Percentiles rank a stretch among this genome's conserved stretches.
Conservation (phyloP, 176 grass and related monocot genomes). For the Carex pumila region DNA sequence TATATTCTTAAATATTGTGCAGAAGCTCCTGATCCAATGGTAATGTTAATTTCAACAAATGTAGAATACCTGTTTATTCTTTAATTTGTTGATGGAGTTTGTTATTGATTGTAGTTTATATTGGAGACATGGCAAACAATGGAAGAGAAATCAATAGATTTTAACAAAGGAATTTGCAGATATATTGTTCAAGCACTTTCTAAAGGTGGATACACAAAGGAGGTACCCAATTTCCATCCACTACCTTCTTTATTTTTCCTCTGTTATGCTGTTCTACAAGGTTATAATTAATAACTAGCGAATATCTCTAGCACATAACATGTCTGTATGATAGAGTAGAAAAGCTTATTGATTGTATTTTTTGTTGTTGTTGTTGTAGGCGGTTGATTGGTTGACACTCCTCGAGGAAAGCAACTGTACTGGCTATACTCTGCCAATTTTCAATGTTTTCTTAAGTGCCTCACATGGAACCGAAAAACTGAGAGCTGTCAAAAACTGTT, state of each 20-base stretch:
- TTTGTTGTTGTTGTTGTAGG: conserved; percentile 32
- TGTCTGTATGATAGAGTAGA: conserved; percentile 15
- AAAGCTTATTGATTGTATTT: conserved; percentile 14
- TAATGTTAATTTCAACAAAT: conserved; percentile 32
- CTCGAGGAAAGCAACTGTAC: conserved; percentile 43
- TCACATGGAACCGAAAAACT: conserved; percentile 31
- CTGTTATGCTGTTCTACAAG: background rate
- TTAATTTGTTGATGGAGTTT: conserved; percentile 23
- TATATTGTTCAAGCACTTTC: conserved; percentile 50
- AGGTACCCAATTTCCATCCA: conserved; percentile 39
- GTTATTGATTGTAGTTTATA: conserved; percentile 51
- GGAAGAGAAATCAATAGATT: conserved; percentile 40
- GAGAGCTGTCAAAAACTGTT: conserved; percentile 37
- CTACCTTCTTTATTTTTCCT: background rate
- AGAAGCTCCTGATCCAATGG: conserved; percentile 59
- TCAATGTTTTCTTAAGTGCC: conserved; percentile 66
- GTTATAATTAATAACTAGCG: conserved; percentile 8
- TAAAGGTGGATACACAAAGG: conserved; percentile 51
- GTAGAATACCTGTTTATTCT: background rate
- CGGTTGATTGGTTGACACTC: conserved; percentile 52
- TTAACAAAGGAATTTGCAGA: conserved; percentile 36
- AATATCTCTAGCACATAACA: background rate
- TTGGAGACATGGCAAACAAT: conserved; percentile 68
- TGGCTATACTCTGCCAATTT: conserved; percentile 40
- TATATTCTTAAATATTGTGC: conserved; percentile 80